These are phyloP conservation scores for Actinomucor elegans DNA, from an alignment of 371 early-diverging fungal species.

Conservation along the genomic window DNA sequence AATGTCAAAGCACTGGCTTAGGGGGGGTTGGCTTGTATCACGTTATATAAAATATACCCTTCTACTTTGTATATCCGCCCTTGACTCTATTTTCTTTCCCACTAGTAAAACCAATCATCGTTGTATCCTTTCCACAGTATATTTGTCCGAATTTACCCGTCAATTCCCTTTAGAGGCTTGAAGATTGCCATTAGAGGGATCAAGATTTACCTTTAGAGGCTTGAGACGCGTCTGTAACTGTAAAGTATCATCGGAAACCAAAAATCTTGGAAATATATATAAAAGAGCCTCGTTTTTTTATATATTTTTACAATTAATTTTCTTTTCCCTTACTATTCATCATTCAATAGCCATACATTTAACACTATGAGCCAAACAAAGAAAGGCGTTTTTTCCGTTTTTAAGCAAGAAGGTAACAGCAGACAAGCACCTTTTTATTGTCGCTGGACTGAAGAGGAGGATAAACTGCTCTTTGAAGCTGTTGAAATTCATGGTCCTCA, in stretches of 20 bases:
- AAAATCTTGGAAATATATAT: not conserved
- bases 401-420: slow-evolving; percentile 12
- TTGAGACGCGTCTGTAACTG: too few species aligned
- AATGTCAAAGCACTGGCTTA: not conserved
- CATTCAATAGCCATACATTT: not conserved
- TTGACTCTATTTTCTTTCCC: not conserved
- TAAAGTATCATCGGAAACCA: not conserved
- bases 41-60: not conserved
- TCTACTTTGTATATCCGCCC: not conserved
- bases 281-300: too few species aligned
- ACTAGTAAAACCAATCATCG: not conserved
- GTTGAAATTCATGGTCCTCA: slow-evolving; percentile 30
- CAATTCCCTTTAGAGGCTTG: slow-evolving; percentile 16
- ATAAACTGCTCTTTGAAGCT: slow-evolving; percentile 19
- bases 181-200: not conserved
- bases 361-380: slow-evolving; percentile 7
- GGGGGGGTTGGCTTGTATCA: not conserved
- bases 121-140: not conserved
- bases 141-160: slow-evolving; percentile 19
- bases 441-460: slow-evolving; percentile 32
- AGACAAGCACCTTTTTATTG: slow-evolving; percentile 16
- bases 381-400: slow-evolving; percentile 20
- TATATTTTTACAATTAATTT: not conserved
- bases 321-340: not conserved
- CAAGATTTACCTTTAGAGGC: not conserved